phyloP scores from a whole-genome alignment of 768 basidiomycete genomes.

The Mycena belliarum region DNA sequence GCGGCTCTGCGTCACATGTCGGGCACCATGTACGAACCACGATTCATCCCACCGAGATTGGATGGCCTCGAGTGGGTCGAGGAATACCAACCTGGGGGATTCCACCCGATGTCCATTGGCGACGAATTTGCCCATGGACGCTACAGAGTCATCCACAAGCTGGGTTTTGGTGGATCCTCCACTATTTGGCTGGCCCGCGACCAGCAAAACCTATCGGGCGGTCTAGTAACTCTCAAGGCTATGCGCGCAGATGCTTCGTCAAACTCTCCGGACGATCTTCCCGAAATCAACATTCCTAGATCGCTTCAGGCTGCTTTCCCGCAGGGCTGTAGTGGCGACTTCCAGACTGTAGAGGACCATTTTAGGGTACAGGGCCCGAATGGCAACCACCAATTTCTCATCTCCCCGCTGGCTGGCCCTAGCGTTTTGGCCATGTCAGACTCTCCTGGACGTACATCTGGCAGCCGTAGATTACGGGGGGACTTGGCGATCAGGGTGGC shows the following conservation, averaged over 20 bases:
- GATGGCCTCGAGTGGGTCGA: constrained; percentile 44
- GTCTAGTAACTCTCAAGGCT: constrained; percentile 36
- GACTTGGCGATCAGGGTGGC: constrained; percentile 38
- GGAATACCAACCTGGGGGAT: constrained; percentile 52
- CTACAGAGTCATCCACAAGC: constrained; percentile 49
- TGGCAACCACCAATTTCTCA: constrained; percentile 51
- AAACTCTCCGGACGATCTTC: constrained; percentile 25
- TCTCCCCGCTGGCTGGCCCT: constrained; percentile 48
- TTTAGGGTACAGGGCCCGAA: constrained; percentile 50
- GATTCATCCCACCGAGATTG: constrained; percentile 29
- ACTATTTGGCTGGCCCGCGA: constrained; percentile 42
- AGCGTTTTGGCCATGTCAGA: constrained; percentile 30
- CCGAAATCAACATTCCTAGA: constrained; percentile 35
- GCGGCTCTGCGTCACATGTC: too few species aligned
- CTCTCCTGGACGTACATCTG: constrained; percentile 26
- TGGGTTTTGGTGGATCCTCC: constrained; percentile 45
- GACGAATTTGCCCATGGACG: constrained; percentile 47
- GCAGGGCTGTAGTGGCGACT: constrained; percentile 23
- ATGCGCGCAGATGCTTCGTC: constrained; percentile 35
- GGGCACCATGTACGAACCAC: not conserved
- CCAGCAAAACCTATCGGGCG: constrained; percentile 20
- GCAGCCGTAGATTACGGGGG: constrained; percentile 33
- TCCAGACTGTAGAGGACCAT: constrained; percentile 41
- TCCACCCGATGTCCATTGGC: constrained; percentile 52
- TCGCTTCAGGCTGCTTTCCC: constrained; percentile 32